These are phyloP conservation scores for Tetrahymena thermophila DNA, from an alignment of 73 alveolate genomes.

Conservation along the genomic window DNA sequence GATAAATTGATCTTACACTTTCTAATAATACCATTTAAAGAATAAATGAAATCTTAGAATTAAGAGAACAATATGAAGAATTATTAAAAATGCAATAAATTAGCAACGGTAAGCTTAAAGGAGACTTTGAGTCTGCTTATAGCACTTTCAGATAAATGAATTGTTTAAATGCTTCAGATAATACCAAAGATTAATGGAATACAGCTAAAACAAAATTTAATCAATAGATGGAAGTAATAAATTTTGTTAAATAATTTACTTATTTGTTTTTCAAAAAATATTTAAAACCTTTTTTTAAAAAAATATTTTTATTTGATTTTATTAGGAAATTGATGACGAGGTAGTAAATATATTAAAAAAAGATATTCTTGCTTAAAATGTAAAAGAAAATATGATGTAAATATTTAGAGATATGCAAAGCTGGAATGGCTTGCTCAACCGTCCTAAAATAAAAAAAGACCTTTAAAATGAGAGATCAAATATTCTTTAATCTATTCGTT, in stretches of 20 bases:
- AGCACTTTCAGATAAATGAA: background rate
- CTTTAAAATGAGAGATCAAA: constrained; percentile 66
- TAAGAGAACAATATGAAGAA: constrained; percentile 31
- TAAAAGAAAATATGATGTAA: constrained; percentile 53
- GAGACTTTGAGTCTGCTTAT: background rate
- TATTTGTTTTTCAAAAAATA: too few relatives aligned
- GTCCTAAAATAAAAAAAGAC: constrained; percentile 60
- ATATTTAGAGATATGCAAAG: constrained; percentile 73
- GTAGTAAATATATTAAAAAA: background rate
- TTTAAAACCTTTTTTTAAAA: background rate
- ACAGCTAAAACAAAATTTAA: background rate
- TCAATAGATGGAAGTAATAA: background rate
- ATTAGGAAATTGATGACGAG: constrained; percentile 14
- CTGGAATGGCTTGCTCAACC: constrained; percentile 77
- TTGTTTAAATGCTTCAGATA: background rate
- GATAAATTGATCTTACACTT: background rate
- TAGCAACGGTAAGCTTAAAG: background rate
- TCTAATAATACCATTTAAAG: background rate
- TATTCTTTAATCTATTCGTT: constrained; percentile 50
- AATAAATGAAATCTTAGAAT: constrained; percentile 12
- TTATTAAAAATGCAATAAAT: background rate
- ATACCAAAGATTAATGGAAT: background rate
- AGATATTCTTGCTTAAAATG: constrained; percentile 15
- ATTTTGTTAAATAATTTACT: background rate
- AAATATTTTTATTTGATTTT: background rate